Evolutionary conservation across 768 basidiomycete genomes (phyloP).

Genomic region (Suillus clintonianus): DNA sequence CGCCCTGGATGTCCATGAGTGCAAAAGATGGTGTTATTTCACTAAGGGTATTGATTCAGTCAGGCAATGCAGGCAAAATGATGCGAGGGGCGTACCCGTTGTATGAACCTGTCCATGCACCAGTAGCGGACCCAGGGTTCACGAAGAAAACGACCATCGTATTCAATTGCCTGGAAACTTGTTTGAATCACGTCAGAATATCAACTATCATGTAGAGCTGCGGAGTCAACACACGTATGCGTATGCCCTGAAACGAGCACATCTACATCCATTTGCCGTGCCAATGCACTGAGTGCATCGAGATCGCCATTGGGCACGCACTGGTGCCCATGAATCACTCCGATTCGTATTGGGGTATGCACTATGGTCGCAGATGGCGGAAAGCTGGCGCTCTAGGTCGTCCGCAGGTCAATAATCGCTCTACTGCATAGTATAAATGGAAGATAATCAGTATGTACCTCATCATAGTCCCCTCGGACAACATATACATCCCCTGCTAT

Average conservation of each 20-base stretch:
- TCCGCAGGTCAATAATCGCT: neutral
- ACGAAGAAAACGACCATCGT: slow-evolving; percentile 93
- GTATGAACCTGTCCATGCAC: slow-evolving; percentile 79
- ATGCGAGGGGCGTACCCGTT: slow-evolving; percentile 8
- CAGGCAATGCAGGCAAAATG: neutral
- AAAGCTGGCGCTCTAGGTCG: slow-evolving; percentile 59
- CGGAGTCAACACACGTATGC: slow-evolving; percentile 59
- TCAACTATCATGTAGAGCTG: neutral
- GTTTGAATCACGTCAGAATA: neutral
- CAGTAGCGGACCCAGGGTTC: slow-evolving; percentile 93
- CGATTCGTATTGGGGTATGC: slow-evolving; percentile 87
- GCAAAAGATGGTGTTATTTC: slow-evolving; percentile 94
- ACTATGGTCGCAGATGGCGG: slow-evolving; percentile 79
- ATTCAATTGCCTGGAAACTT: slow-evolving; percentile 95
- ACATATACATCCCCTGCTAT: slow-evolving; percentile 93
- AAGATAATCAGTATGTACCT: slow-evolving; percentile 51
- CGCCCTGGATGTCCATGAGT: slow-evolving; percentile 96
- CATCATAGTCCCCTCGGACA: slow-evolving; percentile 94
- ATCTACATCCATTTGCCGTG: slow-evolving; percentile 97
- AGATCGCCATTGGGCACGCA: slow-evolving; percentile 90
- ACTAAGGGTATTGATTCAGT: slow-evolving; percentile 37
- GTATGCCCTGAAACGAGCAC: slow-evolving; percentile 93
- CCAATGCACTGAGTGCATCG: slow-evolving; percentile 84
- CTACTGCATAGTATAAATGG: neutral
- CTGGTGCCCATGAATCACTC: slow-evolving; percentile 93